Conservation (phyloP, 2,329 filamentous ascomycete genomes). For the Colletotrichum costaricense region DNA sequence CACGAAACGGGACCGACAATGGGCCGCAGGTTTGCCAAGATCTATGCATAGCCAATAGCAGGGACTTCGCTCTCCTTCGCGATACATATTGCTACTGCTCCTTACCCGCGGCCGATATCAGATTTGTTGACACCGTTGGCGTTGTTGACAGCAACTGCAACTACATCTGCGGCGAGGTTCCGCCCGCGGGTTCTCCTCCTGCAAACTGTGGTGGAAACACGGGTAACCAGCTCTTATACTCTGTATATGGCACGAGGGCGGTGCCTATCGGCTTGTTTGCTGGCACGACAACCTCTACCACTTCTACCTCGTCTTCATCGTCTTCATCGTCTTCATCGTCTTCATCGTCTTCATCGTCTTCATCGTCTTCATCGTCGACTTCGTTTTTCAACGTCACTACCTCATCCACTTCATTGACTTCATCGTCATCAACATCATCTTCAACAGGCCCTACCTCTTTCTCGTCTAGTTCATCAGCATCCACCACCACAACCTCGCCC, state of each 20-base stretch:
- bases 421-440: not conserved
- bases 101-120: not conserved
- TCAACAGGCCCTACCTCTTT: not conserved
- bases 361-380: not conserved
- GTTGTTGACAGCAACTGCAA: not conserved
- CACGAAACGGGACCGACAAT: not conserved
- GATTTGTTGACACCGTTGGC: not conserved
- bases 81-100: not conserved
- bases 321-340: not conserved
- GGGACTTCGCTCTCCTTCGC: not conserved
- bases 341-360: not conserved
- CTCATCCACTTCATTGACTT: not conserved
- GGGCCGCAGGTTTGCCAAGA: not conserved
- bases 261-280: not conserved
- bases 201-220: not conserved
- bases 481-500: not conserved
- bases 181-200: not conserved
- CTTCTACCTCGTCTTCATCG: not conserved
- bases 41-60: not conserved
- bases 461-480: not conserved
- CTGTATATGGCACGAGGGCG: not conserved
- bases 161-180: not conserved
- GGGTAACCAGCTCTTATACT: not conserved
- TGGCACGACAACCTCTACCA: not conserved
- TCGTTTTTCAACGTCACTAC: not conserved